Evolutionary conservation across 169 alveolate genomes (phyloP), one percentile per base, ranked within the genome.

Genomic region (Miamiensis avidus): DNA sequence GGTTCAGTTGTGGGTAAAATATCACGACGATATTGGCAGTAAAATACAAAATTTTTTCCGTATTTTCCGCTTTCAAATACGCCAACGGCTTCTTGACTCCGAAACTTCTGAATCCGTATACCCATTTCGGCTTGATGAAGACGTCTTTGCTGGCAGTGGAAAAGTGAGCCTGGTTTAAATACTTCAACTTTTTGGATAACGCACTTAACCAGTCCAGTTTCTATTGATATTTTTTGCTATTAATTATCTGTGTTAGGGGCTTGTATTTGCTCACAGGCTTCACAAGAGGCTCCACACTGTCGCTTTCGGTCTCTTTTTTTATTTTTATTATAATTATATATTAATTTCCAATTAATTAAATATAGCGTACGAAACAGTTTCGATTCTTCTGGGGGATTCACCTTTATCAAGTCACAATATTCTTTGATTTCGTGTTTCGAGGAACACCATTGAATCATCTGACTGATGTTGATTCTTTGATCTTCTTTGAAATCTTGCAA

Each of bases 91-190:
- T 79, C 82, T 93, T 94, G 0, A 93, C 91, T 79, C 91, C 96
- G 1, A 90, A 87, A 75, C 95, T 89, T 74, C 95, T 89, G 64
- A 95, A 89, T 76, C 98, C 98, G 88, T 94, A 95, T 1, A 94
- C 96, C 98, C 98, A 95, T 75, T 92, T 92, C 65, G 81, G 81
- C 65, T 81, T 86, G 6, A 82, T 78, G 65, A 75, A 86, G 27
- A 81, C 87, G 81, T 86, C 90, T 65, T 86, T 86, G 69, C 84
- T 81, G 16, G 81, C 74, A 20, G 33, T 65, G 1, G 74, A 31
- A 29, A 31, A 72, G 64, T 72, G 31, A 28, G 82, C n/a, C 6
- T 74, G 49, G 4, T 74, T 74, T 33, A 78, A 82, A 29, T 78
- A 76, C 28, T 81, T 79, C 0, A 86, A 82, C 30, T 86, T 86